Conservation (phyloP, 1,284 basidiomycete genomes). For the Puccinia hordei region DNA sequence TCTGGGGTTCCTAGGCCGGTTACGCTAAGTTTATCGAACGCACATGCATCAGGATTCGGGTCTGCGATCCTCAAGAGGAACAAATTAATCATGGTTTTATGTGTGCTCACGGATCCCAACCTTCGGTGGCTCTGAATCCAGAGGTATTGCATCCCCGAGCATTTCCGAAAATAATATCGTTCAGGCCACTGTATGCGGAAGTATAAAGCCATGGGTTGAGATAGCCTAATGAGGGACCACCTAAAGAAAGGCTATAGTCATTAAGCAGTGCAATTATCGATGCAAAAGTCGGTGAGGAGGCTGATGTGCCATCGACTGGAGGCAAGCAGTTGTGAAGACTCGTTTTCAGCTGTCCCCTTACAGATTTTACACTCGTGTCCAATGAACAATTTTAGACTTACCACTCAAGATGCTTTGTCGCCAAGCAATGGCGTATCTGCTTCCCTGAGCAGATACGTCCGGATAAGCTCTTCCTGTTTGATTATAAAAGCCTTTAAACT, state of each 20-base stretch:
- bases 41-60: background rate
- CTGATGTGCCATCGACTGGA: slow-evolving; percentile 65
- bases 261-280: slow-evolving; percentile 66
- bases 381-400: background rate
- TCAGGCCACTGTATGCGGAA: slow-evolving; percentile 60
- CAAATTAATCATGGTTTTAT: background rate
- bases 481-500: slow-evolving; percentile 56
- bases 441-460: slow-evolving; percentile 58
- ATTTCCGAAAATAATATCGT: slow-evolving; percentile 63
- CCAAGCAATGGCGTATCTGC: slow-evolving; percentile 51
- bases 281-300: slow-evolving; percentile 65
- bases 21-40: slow-evolving; percentile 14
- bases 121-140: slow-evolving; percentile 34
- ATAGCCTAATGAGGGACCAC: slow-evolving; percentile 63
- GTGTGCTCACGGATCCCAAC: slow-evolving; percentile 50
- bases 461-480: slow-evolving; percentile 57
- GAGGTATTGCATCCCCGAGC: slow-evolving; percentile 54
- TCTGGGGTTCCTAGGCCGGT: slow-evolving; percentile 48
- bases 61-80: background rate
- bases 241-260: slow-evolving; percentile 63
- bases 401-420: slow-evolving; percentile 51
- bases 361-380: background rate
- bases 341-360: background rate
- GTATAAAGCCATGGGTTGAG: slow-evolving; percentile 64
- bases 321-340: background rate